phyloP scores from a whole-genome alignment of 805 yeast genomes.

The Candida sakaeoensis region DNA sequence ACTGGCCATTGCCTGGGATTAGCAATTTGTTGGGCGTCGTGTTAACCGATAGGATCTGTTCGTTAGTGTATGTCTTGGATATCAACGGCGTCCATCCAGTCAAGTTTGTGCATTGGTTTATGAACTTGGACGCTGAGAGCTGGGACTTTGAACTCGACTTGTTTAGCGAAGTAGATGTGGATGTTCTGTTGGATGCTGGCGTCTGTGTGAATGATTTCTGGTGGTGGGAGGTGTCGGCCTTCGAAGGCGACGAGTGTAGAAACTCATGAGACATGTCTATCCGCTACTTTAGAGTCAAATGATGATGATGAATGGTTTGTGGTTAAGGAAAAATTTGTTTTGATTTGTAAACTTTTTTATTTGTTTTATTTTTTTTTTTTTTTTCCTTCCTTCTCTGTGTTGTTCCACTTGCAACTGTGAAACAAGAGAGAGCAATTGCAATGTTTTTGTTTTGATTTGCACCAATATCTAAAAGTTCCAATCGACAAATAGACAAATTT shows the following conservation, averaged over 20 bases:
- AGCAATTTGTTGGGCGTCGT: conserved; percentile 33
- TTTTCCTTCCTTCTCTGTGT: not conserved
- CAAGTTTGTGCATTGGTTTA: conserved; percentile 14
- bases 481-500: too few relatives aligned
- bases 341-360: not conserved
- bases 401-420: too few relatives aligned
- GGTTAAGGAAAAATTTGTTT: not conserved
- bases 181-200: conserved; percentile 6
- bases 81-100: conserved; percentile 45
- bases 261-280: conserved; percentile 28
- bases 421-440: too few relatives aligned
- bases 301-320: too few relatives aligned
- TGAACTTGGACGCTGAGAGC: conserved; percentile 21
- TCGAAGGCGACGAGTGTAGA: conserved; percentile 35
- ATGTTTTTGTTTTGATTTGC: not conserved
- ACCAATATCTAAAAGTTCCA: too few relatives aligned
- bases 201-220: conserved; percentile 1
- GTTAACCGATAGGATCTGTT: conserved; percentile 28
- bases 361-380: not conserved
- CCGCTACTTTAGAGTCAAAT: too few relatives aligned
- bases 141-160: conserved; percentile 11
- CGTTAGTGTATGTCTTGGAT: conserved; percentile 33
- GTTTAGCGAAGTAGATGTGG: conserved; percentile 1
- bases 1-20: conserved; percentile 9
- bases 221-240: conserved; percentile 18